Base-by-base conservation (phyloP, 2,329 filamentous ascomycete genomes). In the Cercospora beticola region DNA sequence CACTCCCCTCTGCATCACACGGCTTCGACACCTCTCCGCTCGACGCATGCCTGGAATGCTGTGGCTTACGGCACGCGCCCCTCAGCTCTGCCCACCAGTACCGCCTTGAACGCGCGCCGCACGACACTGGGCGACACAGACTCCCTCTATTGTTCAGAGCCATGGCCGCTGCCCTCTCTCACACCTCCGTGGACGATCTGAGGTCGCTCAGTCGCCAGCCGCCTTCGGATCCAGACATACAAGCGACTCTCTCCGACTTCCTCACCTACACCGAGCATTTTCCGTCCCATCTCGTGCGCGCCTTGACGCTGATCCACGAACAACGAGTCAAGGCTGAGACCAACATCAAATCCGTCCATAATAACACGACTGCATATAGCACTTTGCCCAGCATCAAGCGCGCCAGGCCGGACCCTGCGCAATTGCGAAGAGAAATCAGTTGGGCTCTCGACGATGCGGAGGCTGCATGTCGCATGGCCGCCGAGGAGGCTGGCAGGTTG, bases 231-330 rank as follows among this genome's bases (percentile, higher is more conserved):
- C 88, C 88, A 36, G 88, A 90, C 75, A 86, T 87, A 66, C 87
- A 89, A 76, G 86, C 87, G 36, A 89, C 88, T 28, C 86, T 90
- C 57, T 89, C 87, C 71, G 88, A 90, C 78, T 90, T 88, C 78
- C 86, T 89, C 68, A 87, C 89, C 78, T 90, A 90, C 79, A 90
- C 88, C 70, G 88, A 90, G 79, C 89, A 88, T 82, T 88, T 89
- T 67, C 88, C 88, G 36, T 87, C 88, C 9, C 88, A 90, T 76
- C 81, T 90, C 26, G 83, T 86, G 68, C 87, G 88, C 74, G 89
- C 88, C 70, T 80, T 90, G 64, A 87, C 85, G 62, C 82, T 90
- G 67, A 88, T 90, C 74, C 82, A 83, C 71, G 81, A 85, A 69
- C 83, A 85, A 71, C 82, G 85, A 69, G 73, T 76, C 40, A 79